Conservation (phyloP, 2,329 filamentous ascomycete species). For the Scedosporium apiospermum region DNA sequence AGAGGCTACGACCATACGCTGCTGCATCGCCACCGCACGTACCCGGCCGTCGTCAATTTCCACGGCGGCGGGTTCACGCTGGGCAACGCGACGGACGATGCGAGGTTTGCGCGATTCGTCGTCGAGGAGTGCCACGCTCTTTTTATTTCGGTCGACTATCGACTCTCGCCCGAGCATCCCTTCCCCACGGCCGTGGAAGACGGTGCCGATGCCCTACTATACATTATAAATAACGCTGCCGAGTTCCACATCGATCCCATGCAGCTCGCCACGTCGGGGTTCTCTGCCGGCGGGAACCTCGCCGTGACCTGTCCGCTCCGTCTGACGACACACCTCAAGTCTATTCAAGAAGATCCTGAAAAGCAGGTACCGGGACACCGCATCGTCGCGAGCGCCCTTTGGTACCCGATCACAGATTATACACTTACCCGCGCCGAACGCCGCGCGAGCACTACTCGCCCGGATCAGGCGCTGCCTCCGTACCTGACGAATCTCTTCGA, state of each 20-base stretch:
- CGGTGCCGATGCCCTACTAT: conserved; percentile 53
- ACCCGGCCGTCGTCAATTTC: conserved; percentile 51
- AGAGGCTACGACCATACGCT: conserved; percentile 3
- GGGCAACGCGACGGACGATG: conserved; percentile 53
- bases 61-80: conserved; percentile 60
- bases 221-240: conserved; percentile 44
- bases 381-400: conserved; percentile 45
- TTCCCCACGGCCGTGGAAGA: conserved; percentile 59
- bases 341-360: conserved; percentile 21
- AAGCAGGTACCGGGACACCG: conserved; percentile 19
- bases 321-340: conserved; percentile 24
- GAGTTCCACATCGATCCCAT: conserved; percentile 48
- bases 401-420: conserved; percentile 55
- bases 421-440: conserved; percentile 47
- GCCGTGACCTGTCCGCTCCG: conserved; percentile 35
- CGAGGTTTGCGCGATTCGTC: conserved; percentile 48
- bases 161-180: conserved; percentile 55
- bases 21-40: conserved; percentile 20
- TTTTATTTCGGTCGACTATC: conserved; percentile 57
- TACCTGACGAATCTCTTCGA: conserved; percentile 54
- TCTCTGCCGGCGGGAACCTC: conserved; percentile 53
- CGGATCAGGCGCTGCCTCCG: conserved; percentile 48
- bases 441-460: conserved; percentile 40
- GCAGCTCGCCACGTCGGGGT: conserved; percentile 50
- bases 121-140: conserved; percentile 43